These are phyloP conservation scores for Trametes hirsuta DNA, from an alignment of 1,284 basidiomycete genomes.

Conservation along the genomic window DNA sequence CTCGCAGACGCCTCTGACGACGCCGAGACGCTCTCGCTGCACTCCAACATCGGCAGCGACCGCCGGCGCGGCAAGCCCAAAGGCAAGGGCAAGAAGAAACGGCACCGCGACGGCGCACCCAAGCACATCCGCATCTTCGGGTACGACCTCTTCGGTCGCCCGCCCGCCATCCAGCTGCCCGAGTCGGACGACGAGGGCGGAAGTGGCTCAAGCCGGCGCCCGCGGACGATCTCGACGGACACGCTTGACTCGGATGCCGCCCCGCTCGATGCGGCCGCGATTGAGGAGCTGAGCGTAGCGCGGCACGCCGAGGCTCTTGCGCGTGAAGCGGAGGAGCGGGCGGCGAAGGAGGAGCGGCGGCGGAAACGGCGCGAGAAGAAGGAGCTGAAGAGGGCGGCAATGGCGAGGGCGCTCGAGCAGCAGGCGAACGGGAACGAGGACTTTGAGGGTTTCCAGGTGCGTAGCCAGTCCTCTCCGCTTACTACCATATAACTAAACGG, in stretches of 20 bases:
- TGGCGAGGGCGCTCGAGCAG: conserved; percentile 45
- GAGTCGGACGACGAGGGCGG: conserved; percentile 51
- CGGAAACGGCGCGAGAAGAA: conserved; percentile 48
- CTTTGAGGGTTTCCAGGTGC: conserved; percentile 65
- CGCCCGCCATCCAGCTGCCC: conserved; percentile 56
- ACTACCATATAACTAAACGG: neutral
- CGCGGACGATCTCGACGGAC: conserved; percentile 41
- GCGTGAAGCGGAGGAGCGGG: conserved; percentile 44
- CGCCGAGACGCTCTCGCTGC: conserved; percentile 63
- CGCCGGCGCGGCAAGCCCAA: conserved; percentile 29
- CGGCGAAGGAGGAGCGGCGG: conserved; percentile 51
- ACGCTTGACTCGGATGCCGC: conserved; percentile 72
- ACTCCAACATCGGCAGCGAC: conserved; percentile 58
- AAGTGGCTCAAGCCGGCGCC: conserved; percentile 16
- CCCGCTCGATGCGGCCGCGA: conserved; percentile 56
- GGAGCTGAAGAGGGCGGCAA: conserved; percentile 45
- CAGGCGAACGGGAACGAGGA: conserved; percentile 33
- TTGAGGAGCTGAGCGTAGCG: conserved; percentile 49
- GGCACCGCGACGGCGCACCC: conserved; percentile 21
- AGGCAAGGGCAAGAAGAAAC: conserved; percentile 29
- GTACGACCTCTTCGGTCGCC: conserved; percentile 62
- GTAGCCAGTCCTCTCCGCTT: conserved; percentile 25
- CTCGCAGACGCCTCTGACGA: conserved; percentile 55
- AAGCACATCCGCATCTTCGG: conserved; percentile 62
- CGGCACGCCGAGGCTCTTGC: conserved; percentile 40